Evolutionary conservation across 2,329 filamentous ascomycete genomes (phyloP).

Genomic region (Alternaria rosae): DNA sequence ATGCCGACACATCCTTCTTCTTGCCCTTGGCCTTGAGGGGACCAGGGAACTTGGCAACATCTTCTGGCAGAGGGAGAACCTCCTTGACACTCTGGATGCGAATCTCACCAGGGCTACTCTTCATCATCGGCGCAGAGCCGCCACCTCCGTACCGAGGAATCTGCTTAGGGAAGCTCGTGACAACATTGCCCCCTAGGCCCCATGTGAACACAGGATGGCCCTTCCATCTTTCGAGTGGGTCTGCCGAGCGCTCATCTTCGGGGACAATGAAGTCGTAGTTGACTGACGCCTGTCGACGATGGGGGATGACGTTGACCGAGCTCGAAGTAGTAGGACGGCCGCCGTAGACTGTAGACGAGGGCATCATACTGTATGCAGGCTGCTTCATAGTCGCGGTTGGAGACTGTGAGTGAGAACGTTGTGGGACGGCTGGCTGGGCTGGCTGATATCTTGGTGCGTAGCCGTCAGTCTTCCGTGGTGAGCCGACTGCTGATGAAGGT

Average conservation of each 20-base stretch:
- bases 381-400: slow-evolving; percentile 63
- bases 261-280: slow-evolving; percentile 65
- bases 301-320: slow-evolving; percentile 40
- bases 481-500: slow-evolving; percentile 46
- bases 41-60: slow-evolving; percentile 83
- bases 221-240: slow-evolving; percentile 88
- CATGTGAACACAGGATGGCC: slow-evolving; percentile 87
- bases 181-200: slow-evolving; percentile 82
- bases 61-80: slow-evolving; percentile 73
- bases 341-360: slow-evolving; percentile 48
- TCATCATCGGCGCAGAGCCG: slow-evolving; percentile 75
- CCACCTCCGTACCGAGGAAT: slow-evolving; percentile 85
- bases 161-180: slow-evolving; percentile 88
- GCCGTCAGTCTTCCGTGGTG: slow-evolving; percentile 49
- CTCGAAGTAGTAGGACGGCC: slow-evolving; percentile 26
- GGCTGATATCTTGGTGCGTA: slow-evolving; percentile 61
- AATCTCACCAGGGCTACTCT: slow-evolving; percentile 82
- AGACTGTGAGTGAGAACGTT: slow-evolving; percentile 65
- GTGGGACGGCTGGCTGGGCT: slow-evolving; percentile 21
- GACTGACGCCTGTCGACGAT: slow-evolving; percentile 53
- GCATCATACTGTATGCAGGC: slow-evolving; percentile 57
- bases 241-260: slow-evolving; percentile 65
- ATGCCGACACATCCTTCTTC: slow-evolving; percentile 89
- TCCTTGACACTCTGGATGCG: slow-evolving; percentile 79
- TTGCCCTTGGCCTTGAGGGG: slow-evolving; percentile 89